phyloP scores from a whole-genome alignment of 805 yeast species.

The Saccharomycopsis microspora region DNA sequence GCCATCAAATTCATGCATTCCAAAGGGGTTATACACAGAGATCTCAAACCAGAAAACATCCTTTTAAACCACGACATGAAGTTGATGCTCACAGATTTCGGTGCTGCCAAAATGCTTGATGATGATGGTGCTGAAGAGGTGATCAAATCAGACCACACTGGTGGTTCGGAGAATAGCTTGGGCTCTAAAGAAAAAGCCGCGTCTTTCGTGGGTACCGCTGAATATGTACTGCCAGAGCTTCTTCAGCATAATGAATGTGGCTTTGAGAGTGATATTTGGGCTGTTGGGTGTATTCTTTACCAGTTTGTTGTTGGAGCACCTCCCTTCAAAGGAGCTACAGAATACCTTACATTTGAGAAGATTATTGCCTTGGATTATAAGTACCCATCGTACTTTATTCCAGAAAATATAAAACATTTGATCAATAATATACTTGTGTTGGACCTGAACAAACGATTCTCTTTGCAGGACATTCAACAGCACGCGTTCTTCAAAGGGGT shows the following conservation, averaged over 20 bases:
- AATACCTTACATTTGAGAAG: slow-evolving; percentile 78
- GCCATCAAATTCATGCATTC: slow-evolving; percentile 82
- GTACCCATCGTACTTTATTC: slow-evolving; percentile 55
- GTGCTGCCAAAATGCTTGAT: slow-evolving; percentile 77
- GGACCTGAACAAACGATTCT: slow-evolving; percentile 59
- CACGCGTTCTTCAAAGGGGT: slow-evolving; percentile 64
- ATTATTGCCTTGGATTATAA: slow-evolving; percentile 68
- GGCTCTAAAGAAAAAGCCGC: slow-evolving; percentile 29
- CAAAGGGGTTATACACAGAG: slow-evolving; percentile 86
- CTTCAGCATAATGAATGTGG: slow-evolving; percentile 71
- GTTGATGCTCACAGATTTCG: slow-evolving; percentile 90
- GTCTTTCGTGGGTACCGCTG: slow-evolving; percentile 96
- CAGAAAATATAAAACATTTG: slow-evolving; percentile 53
- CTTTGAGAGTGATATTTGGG: slow-evolving; percentile 85
- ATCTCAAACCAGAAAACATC: slow-evolving; percentile 89
- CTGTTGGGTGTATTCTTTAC: slow-evolving; percentile 78
- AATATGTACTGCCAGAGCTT: slow-evolving; percentile 89
- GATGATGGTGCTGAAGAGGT: slow-evolving; percentile 24
- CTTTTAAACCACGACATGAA: slow-evolving; percentile 76
- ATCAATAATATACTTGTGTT: slow-evolving; percentile 53
- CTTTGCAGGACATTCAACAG: slow-evolving; percentile 42
- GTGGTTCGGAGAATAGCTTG: not conserved
- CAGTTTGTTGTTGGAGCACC: slow-evolving; percentile 79
- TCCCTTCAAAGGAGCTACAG: slow-evolving; percentile 82
- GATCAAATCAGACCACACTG: slow-evolving; percentile 19